phyloP scores from a whole-genome alignment of 495 filamentous ascomycete genomes.

The Parathielavia appendiculata region DNA sequence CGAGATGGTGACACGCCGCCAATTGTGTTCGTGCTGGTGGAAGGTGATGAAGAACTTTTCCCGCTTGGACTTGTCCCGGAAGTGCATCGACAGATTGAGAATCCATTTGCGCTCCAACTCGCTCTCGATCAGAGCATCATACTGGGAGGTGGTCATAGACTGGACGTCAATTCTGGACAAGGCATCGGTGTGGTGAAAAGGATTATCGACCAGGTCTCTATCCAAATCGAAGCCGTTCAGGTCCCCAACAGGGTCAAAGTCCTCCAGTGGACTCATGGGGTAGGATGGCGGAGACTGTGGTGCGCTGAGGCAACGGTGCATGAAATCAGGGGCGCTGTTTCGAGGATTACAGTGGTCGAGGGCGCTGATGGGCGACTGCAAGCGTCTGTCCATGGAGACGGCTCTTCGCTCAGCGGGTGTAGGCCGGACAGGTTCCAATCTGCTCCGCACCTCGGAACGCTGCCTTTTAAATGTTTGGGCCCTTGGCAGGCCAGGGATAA shows the following conservation, averaged over 20 bases:
- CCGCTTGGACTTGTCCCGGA: slow-evolving; percentile 85
- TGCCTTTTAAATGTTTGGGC: slow-evolving; percentile 73
- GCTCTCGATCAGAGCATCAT: slow-evolving; percentile 60
- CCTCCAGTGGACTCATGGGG: slow-evolving; percentile 33
- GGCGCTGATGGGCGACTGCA: slow-evolving; percentile 32
- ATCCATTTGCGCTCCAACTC: slow-evolving; percentile 92
- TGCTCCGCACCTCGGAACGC: slow-evolving; percentile 70
- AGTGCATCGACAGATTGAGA: slow-evolving; percentile 97
- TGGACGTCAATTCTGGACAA: slow-evolving; percentile 33
- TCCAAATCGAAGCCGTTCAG: slow-evolving; percentile 18
- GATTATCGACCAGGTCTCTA: slow-evolving; percentile 15
- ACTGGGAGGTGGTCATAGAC: slow-evolving; percentile 48
- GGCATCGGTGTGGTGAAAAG: slow-evolving; percentile 19
- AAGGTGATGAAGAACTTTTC: slow-evolving; percentile 99
- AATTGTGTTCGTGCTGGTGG: slow-evolving; percentile 66
- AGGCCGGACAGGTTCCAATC: slow-evolving; percentile 58
- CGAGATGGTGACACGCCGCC: slow-evolving; percentile 88
- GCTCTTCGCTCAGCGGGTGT: slow-evolving; percentile 63
- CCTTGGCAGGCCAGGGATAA: slow-evolving; percentile 74
- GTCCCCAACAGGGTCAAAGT: slow-evolving; percentile 18
- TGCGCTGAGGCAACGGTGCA: slow-evolving; percentile 22
- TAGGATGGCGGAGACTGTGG: slow-evolving; percentile 21
- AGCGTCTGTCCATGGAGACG: slow-evolving; percentile 65
- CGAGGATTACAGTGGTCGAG: slow-evolving; percentile 32
- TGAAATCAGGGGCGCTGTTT: slow-evolving; percentile 43